These are phyloP conservation scores for Fagopyrum esculentum DNA, from an alignment of 148 eudicot species.

Conservation along the genomic window DNA sequence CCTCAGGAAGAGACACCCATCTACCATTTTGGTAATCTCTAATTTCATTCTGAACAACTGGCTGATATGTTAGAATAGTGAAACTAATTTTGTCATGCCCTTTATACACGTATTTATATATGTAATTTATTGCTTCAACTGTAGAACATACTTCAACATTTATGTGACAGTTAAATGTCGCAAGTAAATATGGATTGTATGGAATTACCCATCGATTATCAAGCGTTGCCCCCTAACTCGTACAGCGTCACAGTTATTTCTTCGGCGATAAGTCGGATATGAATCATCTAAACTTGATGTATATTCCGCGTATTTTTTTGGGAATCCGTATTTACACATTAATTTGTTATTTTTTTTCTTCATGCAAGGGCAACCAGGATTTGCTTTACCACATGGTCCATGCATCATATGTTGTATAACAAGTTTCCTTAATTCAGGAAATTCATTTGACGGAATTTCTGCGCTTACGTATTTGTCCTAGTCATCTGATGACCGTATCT, in stretches of 20 bases:
- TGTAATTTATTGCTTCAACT: too few relatives aligned
- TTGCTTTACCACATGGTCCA: conserved; percentile 1
- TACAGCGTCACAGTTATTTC: background rate
- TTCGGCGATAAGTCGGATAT: background rate
- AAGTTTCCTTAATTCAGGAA: background rate
- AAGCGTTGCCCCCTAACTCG: background rate
- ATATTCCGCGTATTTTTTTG: background rate
- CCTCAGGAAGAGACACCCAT: too few relatives aligned
- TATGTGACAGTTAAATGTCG: background rate
- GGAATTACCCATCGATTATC: conserved; percentile 6
- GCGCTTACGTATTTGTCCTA: too few relatives aligned
- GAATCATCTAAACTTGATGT: background rate
- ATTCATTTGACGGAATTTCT: background rate
- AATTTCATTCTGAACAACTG: too few relatives aligned
- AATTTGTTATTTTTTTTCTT: background rate
- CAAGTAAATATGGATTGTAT: conserved; percentile 2
- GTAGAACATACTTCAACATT: too few relatives aligned
- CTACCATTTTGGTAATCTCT: too few relatives aligned
- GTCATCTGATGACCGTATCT: too few relatives aligned
- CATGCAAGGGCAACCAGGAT: background rate
- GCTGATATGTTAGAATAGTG: too few relatives aligned
- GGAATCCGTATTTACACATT: background rate
- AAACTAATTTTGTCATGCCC: too few relatives aligned
- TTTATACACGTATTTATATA: too few relatives aligned
- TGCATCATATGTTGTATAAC: conserved; percentile 4